These are phyloP conservation scores for Akanthomyces muscarius DNA, from an alignment of 2,329 filamentous ascomycete genomes.

Conservation along the genomic window DNA sequence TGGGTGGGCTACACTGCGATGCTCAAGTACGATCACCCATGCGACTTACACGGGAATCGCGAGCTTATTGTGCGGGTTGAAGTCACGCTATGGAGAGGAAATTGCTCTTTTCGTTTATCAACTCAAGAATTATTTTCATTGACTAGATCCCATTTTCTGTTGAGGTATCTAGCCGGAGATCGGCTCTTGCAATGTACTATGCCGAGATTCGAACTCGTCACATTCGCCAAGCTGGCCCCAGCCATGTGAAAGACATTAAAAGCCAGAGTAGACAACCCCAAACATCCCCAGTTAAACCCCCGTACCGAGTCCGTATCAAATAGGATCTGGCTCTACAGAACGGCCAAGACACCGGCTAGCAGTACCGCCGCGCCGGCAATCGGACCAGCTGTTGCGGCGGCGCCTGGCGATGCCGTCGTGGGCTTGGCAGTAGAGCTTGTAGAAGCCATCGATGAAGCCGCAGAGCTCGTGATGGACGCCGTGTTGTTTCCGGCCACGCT, in stretches of 20 bases:
- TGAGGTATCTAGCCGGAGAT: background rate
- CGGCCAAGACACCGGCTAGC: conserved; percentile 9
- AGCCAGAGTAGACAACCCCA: fast-evolving
- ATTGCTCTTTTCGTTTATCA: too few species aligned
- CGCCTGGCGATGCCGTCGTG: background rate
- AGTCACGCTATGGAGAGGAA: too few species aligned
- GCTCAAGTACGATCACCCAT: background rate
- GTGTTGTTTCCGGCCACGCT: conserved; percentile 1
- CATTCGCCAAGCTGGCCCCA: background rate
- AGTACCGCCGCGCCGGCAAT: conserved; percentile 6
- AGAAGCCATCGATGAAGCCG: background rate
- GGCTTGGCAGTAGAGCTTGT: background rate
- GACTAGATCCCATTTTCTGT: too few species aligned
- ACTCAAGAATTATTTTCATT: too few species aligned
- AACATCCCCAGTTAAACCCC: background rate
- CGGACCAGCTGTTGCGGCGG: background rate
- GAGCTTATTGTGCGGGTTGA: too few species aligned
- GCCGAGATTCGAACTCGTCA: background rate
- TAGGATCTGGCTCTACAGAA: background rate
- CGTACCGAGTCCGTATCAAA: background rate
- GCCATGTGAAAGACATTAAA: background rate
- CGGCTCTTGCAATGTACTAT: background rate
- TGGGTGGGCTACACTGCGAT: background rate
- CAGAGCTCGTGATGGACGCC: background rate
- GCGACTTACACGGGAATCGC: background rate